phyloP scores from a whole-genome alignment of 345 rosid genomes.

The Eucalyptus lansdowneana region DNA sequence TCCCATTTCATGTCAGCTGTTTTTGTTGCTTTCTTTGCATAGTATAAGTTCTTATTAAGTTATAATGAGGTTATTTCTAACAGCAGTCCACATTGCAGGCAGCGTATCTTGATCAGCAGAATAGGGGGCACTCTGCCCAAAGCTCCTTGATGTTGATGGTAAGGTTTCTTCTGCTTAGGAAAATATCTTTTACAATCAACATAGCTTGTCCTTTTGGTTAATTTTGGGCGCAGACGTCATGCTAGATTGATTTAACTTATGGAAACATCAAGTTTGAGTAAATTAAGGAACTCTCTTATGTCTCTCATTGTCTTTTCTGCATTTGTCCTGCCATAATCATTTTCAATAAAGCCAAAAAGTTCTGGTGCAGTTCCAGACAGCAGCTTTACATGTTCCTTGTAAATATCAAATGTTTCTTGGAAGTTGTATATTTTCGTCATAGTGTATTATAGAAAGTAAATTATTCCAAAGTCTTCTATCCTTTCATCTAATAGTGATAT shows the following conservation, averaged over 20 bases:
- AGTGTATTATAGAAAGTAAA: not conserved
- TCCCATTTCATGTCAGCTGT: constrained; percentile 69
- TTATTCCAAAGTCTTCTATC: not conserved
- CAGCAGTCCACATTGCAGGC: constrained; percentile 42
- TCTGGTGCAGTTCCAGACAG: not conserved
- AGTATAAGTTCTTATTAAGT: not conserved
- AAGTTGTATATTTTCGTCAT: not conserved
- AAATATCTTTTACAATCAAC: not conserved
- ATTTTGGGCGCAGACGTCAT: not conserved
- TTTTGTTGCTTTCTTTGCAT: not conserved
- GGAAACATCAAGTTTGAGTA: not conserved
- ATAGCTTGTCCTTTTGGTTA: not conserved
- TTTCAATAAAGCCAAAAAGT: not conserved
- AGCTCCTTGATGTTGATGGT: constrained; percentile 69
- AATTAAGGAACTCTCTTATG: not conserved
- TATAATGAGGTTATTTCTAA: not conserved
- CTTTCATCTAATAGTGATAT: not conserved
- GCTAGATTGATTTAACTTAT: not conserved
- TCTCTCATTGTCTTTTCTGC: not conserved
- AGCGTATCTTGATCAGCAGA: constrained; percentile 46
- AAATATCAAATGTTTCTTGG: not conserved
- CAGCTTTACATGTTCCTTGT: not conserved
- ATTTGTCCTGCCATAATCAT: not conserved
- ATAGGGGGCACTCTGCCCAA: constrained; percentile 13
- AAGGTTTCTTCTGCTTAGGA: not conserved